Evolutionary conservation across 2,329 filamentous ascomycete species (phyloP).

Genomic region (Fusarium temperatum): DNA sequence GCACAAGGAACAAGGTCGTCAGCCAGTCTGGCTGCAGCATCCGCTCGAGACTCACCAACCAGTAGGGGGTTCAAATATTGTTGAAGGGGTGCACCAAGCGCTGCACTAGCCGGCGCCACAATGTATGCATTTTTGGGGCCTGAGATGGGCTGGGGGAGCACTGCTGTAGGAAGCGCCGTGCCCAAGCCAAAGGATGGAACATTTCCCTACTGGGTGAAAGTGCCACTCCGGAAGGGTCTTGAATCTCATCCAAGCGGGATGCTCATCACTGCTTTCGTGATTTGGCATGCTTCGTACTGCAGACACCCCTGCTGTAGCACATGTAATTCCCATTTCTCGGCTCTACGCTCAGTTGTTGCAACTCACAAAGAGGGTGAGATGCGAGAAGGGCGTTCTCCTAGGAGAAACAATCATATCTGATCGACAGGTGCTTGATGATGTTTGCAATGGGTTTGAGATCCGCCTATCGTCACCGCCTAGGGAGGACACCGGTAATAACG

Average conservation of each 20-base stretch:
- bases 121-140: conserved; percentile 20
- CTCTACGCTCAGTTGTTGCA: background rate
- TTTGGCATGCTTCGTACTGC: conserved; percentile 38
- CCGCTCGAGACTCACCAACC: background rate
- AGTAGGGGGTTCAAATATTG: background rate
- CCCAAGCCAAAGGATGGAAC: conserved; percentile 33
- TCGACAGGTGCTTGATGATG: conserved; percentile 31
- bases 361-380: background rate
- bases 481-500: conserved; percentile 16
- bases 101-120: conserved; percentile 18
- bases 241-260: conserved; percentile 43
- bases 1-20: background rate
- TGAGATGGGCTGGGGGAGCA: conserved; percentile 19
- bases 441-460: conserved; percentile 36
- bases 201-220: conserved; percentile 42
- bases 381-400: conserved; percentile 23
- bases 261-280: conserved; percentile 38
- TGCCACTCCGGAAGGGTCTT: conserved; percentile 40
- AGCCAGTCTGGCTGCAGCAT: conserved; percentile 27
- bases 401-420: conserved; percentile 39
- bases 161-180: conserved; percentile 17
- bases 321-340: conserved; percentile 24
- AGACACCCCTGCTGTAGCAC: conserved; percentile 29
- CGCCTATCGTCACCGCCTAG: background rate
- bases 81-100: conserved; percentile 2